Evolutionary conservation across 352 stramenopile species (phyloP).

Genomic region (Phytophthora pseudosyringae): DNA sequence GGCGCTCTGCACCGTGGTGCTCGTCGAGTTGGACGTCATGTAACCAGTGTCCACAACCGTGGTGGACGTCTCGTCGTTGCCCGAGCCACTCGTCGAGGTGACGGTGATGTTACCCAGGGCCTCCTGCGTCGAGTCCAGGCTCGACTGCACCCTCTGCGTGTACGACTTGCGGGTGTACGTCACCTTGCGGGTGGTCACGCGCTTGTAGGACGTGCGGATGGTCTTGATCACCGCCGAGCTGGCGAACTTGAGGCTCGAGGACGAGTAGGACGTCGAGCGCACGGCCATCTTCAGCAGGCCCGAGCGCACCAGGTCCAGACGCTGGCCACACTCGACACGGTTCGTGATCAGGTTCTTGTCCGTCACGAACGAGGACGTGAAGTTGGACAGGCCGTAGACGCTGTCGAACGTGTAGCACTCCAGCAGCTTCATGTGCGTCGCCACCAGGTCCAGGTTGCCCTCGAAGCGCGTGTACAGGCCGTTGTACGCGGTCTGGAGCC

Average conservation of each 20-base stretch:
- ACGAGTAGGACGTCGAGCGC: conserved; percentile 48
- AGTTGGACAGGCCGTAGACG: conserved; percentile 56
- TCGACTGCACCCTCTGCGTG: conserved; percentile 38
- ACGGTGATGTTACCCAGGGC: conserved; percentile 37
- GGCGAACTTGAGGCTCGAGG: conserved; percentile 53
- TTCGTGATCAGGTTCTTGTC: conserved; percentile 61
- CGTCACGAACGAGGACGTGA: conserved; percentile 54
- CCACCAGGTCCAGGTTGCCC: conserved; percentile 64
- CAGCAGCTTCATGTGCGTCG: conserved; percentile 65
- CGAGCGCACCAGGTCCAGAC: conserved; percentile 53
- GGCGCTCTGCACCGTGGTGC: conserved; percentile 28
- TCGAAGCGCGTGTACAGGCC: conserved; percentile 62
- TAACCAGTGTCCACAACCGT: conserved; percentile 41
- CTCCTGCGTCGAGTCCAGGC: conserved; percentile 35
- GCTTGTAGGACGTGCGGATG: conserved; percentile 47
- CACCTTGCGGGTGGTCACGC: conserved; percentile 37
- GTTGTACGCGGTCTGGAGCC: conserved; percentile 65
- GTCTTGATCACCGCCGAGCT: conserved; percentile 49
- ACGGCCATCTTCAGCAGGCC: conserved; percentile 56
- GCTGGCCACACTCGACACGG: conserved; percentile 54
- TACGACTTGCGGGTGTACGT: conserved; percentile 51
- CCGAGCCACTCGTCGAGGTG: conserved; percentile 30
- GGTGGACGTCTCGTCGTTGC: conserved; percentile 27
- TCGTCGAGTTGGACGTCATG: conserved; percentile 39
- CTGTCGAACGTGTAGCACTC: conserved; percentile 69